Base-by-base conservation (phyloP, 305 asterid genomes). In the Solanum hybrid region DNA sequence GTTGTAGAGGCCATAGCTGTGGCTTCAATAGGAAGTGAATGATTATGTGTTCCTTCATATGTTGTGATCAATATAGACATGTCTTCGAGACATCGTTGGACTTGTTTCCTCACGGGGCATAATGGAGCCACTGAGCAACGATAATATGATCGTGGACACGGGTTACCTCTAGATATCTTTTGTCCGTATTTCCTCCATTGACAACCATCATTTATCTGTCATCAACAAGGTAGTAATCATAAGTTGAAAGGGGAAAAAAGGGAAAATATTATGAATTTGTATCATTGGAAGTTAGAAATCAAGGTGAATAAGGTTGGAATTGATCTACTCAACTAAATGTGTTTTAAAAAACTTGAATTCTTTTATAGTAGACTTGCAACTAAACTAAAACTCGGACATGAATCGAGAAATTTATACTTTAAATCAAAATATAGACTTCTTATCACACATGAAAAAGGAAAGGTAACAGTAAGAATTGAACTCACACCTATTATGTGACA, bases 131-230 rank as follows among this genome's bases (percentile, higher is more conserved):
- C 94, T 7, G 99, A 96, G 92, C 99, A 97, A 1, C 98, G 95
- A 88, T 97, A 97, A 82, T 97, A 97, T 3, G 99, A 97, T 37
- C 99, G 90, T n/a, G 99, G 98, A 36, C 98, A 95, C 10, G 98
- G 99, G 89, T 97, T 97, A 10, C 98, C 98, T 88, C 96, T 97
- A 0, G 99, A 90, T 3, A 93, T 94, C 88, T 97, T 97, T 91
- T 97, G 99, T 66, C 99, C 99, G 45, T 97, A 97, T 86, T 97
- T 97, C 80, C 99, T 95, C 99, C 99, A 97, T 87, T 96, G 98
- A 42, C 99, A 96, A 85, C 99, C 98, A 90, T 97, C 99, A 86
- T 93, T 93, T 97, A 96, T 95, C 99, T 96, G 88, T 19, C 22
- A 22, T n/a, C 11, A 86, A 86, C 37, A 37, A 8, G 35, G 35